These are phyloP conservation scores for Pichia thaimueangensis DNA, from an alignment of 805 yeast genomes.

Conservation along the genomic window DNA sequence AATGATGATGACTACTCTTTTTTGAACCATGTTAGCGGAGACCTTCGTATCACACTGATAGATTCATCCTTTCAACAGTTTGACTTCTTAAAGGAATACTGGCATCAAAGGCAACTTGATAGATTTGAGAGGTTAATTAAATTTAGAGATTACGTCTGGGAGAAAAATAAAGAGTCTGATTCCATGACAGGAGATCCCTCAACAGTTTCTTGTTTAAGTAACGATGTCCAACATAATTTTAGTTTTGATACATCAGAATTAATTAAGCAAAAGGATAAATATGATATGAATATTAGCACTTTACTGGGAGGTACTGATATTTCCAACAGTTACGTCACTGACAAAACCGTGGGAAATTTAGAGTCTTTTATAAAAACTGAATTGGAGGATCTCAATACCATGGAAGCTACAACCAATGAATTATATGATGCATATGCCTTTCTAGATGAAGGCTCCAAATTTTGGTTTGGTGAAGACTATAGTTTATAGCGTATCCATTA, in stretches of 20 bases:
- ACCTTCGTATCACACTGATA: slow-evolving; percentile 15
- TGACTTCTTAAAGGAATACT: slow-evolving; percentile 7
- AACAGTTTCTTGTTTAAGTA: no score
- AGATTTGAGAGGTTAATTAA: slow-evolving; percentile 17
- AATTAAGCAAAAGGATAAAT: background rate
- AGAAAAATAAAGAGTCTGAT: background rate
- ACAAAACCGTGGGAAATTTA: no score
- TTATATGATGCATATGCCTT: slow-evolving; percentile 5
- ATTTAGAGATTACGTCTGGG: slow-evolving; percentile 10
- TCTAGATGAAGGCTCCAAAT: slow-evolving; percentile 13
- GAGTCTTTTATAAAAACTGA: background rate
- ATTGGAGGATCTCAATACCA: background rate
- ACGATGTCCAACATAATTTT: no score
- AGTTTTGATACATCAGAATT: background rate
- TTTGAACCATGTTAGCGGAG: no score
- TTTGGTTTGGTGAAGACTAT: slow-evolving; percentile 11
- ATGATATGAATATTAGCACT: background rate
- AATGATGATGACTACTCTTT: slow-evolving; percentile 12
- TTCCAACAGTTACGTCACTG: no score
- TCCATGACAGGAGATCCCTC: no score
- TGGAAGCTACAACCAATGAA: no score
- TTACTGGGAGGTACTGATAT: no score
- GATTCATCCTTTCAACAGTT: slow-evolving; percentile 11
- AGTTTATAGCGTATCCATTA: no score
- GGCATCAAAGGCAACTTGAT: slow-evolving; percentile 16